These are phyloP conservation scores for Oryza brachyantha DNA, from an alignment of 176 grass and related monocot genomes.

Conservation along the genomic window DNA sequence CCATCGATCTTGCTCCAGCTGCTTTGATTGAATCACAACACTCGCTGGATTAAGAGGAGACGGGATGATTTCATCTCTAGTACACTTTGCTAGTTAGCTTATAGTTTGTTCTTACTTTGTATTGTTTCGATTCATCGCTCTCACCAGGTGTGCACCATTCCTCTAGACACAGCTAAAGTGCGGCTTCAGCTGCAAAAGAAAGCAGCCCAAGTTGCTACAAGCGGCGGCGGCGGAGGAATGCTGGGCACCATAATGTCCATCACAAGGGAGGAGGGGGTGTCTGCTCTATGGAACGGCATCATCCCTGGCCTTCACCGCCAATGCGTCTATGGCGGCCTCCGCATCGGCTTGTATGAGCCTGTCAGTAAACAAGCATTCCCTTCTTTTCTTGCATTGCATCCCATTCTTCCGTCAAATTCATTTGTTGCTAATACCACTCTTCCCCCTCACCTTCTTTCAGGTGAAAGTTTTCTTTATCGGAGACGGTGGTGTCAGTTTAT, in stretches of 20 bases:
- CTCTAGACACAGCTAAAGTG: constrained; percentile 94
- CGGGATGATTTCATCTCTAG: background rate
- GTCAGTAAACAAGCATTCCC: constrained; percentile 46
- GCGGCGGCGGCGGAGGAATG: constrained; percentile 41
- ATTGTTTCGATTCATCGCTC: background rate
- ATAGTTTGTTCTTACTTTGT: background rate
- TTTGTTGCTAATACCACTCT: background rate
- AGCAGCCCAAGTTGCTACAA: constrained; percentile 6
- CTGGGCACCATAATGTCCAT: constrained; percentile 59
- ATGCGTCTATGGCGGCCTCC: constrained; percentile 81
- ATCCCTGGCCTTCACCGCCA: constrained; percentile 79
- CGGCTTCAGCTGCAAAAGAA: constrained; percentile 94
- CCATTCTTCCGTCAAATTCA: background rate
- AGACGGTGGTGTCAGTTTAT: constrained; percentile 49
- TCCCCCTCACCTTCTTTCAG: constrained; percentile 20
- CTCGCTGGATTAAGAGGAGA: background rate
- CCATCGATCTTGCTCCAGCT: no score
- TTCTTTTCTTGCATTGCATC: background rate
- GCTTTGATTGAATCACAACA: no score
- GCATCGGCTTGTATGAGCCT: constrained; percentile 86
- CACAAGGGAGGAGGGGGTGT: constrained; percentile 66
- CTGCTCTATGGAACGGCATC: constrained; percentile 86
- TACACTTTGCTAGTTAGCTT: constrained; percentile 19
- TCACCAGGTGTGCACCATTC: constrained; percentile 78
- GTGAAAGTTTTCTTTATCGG: constrained; percentile 65